phyloP scores from a whole-genome alignment of 208 protist genomes.

The Trypanosomatidae sp. region DNA sequence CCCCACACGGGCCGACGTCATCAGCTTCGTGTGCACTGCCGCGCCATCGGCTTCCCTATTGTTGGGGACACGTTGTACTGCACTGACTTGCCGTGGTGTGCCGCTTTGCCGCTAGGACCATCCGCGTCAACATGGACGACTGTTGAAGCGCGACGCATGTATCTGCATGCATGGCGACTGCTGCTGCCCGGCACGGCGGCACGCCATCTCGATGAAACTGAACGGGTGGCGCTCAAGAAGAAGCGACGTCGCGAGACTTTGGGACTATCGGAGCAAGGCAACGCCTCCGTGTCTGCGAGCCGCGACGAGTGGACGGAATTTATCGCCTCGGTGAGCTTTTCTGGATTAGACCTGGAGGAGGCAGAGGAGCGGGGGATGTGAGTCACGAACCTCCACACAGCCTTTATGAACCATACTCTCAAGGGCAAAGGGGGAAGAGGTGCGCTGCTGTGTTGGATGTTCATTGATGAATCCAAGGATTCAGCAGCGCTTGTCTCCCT shows the following conservation, averaged over 20 bases:
- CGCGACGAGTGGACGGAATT: constrained; percentile 48
- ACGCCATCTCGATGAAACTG: constrained; percentile 16
- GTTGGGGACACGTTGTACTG: constrained; percentile 80
- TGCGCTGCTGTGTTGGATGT: not conserved
- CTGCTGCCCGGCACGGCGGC: constrained; percentile 39
- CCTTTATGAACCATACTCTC: not conserved
- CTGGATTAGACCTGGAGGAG: constrained; percentile 2
- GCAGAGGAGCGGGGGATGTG: not conserved
- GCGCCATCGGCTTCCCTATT: constrained; percentile 80
- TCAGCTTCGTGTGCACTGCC: constrained; percentile 88
- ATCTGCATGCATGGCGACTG: constrained; percentile 76
- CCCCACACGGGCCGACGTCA: constrained; percentile 83
- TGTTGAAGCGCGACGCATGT: constrained; percentile 57
- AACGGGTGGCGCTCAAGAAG: constrained; percentile 55
- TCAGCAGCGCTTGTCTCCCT: not conserved
- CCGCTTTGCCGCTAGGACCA: not conserved
- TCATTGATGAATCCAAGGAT: not conserved
- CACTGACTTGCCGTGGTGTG: constrained; percentile 14
- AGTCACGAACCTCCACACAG: not conserved
- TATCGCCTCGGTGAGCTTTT: constrained; percentile 17
- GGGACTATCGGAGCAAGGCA: constrained; percentile 26
- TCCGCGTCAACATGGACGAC: not conserved
- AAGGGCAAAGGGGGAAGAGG: not conserved
- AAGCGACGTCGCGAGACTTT: constrained; percentile 54
- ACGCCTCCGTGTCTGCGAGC: constrained; percentile 4